These are phyloP conservation scores for Petrea volubilis DNA, from an alignment of 257 asterid species.

Conservation along the genomic window DNA sequence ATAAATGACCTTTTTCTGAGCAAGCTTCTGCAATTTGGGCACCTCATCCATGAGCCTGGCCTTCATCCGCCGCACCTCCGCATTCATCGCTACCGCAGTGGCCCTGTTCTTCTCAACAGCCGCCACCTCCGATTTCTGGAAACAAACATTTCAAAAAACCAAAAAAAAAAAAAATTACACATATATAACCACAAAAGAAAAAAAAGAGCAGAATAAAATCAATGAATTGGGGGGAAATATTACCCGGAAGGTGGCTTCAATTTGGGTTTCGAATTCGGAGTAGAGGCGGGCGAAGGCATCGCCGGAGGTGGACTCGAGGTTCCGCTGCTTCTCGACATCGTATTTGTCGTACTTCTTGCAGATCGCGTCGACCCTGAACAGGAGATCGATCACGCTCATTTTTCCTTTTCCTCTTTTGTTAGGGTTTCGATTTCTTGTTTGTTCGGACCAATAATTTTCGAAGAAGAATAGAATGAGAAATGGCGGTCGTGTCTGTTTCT, in stretches of 20 bases:
- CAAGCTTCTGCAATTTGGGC: slow-evolving; percentile 77
- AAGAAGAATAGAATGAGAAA: slow-evolving; percentile 24
- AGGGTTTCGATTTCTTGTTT: background rate
- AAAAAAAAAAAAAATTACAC: background rate
- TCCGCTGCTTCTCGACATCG: slow-evolving; percentile 71
- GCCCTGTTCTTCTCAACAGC: slow-evolving; percentile 81
- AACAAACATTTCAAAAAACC: background rate
- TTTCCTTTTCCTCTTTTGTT: slow-evolving; percentile 5
- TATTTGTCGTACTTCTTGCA: slow-evolving; percentile 85
- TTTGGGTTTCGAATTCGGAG: slow-evolving; percentile 64
- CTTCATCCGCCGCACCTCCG: slow-evolving; percentile 88
- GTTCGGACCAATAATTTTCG: background rate
- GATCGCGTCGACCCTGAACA: slow-evolving; percentile 71
- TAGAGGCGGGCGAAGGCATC: slow-evolving; percentile 84
- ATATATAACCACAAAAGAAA: background rate
- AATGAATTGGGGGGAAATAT: background rate
- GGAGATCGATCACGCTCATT: slow-evolving; percentile 82
- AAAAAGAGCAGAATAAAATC: background rate
- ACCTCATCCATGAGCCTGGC: slow-evolving; percentile 79
- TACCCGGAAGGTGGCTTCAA: slow-evolving; percentile 62
- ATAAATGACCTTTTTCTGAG: slow-evolving; percentile 56
- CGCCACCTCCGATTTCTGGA: slow-evolving; percentile 66
- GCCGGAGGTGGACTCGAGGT: slow-evolving; percentile 38
- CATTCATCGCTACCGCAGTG: slow-evolving; percentile 77
- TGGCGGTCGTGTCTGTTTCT: slow-evolving; percentile 21